Evolutionary conservation across 768 basidiomycete genomes (phyloP).

Genomic region (Leccinum variicolor): DNA sequence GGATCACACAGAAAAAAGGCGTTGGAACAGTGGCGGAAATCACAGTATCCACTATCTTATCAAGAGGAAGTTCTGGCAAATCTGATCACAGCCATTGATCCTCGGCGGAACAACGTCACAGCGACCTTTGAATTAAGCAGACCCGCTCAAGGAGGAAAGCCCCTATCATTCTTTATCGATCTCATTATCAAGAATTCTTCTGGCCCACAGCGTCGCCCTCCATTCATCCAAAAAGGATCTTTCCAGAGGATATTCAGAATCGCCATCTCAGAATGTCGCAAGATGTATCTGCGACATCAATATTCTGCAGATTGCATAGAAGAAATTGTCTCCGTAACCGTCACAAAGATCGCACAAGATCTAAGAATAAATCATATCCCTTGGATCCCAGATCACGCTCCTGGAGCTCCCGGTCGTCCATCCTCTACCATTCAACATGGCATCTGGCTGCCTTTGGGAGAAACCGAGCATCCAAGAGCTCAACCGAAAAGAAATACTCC

Average conservation of each 20-base stretch:
- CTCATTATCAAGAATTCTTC: background rate
- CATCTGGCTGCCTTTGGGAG: background rate
- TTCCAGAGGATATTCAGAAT: background rate
- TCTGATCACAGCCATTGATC: background rate
- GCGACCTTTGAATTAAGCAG: background rate
- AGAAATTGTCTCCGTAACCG: background rate
- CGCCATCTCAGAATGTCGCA: background rate
- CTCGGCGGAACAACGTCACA: background rate
- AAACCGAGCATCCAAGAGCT: background rate
- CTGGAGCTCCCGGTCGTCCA: background rate
- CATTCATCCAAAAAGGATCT: background rate
- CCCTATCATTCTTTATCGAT: background rate
- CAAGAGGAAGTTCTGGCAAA: background rate
- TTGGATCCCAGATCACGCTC: background rate
- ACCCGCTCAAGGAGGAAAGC: background rate
- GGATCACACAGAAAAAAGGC: too few relatives aligned
- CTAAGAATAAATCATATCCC: background rate
- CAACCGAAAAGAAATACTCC: background rate
- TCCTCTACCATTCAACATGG: background rate
- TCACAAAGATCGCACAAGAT: background rate
- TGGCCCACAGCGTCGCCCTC: background rate
- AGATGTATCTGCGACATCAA: background rate
- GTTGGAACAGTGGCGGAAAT: background rate
- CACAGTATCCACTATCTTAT: background rate
- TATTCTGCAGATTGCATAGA: background rate